Percentiles rank a stretch among this genome's conserved stretches.
Conservation (phyloP, 768 basidiomycete genomes). For the Punctularia strigosozonata region DNA sequence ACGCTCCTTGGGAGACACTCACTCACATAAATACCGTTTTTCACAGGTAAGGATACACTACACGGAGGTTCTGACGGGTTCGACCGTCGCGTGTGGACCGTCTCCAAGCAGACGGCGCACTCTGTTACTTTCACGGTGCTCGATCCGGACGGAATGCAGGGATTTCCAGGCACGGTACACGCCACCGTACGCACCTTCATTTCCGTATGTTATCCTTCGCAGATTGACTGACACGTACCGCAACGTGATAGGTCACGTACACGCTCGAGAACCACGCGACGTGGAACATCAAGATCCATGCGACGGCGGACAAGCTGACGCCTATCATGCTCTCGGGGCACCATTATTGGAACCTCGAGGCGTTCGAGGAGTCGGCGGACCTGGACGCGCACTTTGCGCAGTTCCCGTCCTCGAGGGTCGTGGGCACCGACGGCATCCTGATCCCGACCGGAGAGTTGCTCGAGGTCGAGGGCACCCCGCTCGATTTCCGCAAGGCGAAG, state of each 20-base stretch:
- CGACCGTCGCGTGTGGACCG: constrained; percentile 30
- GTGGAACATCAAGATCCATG: constrained; percentile 26
- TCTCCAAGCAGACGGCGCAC: constrained; percentile 18
- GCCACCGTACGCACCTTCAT: constrained; percentile 15
- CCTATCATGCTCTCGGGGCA: constrained; percentile 34
- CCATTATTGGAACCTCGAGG: constrained; percentile 35
- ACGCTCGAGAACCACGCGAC: constrained; percentile 23
- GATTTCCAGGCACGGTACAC: constrained; percentile 33
- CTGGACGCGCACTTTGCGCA: constrained; percentile 24
- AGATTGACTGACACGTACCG: not conserved
- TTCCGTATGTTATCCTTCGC: not conserved
- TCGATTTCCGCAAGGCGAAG: constrained; percentile 32
- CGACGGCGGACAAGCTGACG: constrained; percentile 24
- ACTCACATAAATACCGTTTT: not conserved
- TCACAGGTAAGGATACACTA: constrained; percentile 28
- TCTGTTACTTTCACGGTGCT: constrained; percentile 30
- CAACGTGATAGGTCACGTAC: constrained; percentile 17
- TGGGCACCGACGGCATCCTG: constrained; percentile 26
- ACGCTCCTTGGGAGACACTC: not conserved
- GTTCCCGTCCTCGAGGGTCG: constrained; percentile 24
- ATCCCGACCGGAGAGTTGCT: constrained; percentile 29
- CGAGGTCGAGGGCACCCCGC: constrained; percentile 23
- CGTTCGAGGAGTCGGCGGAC: constrained; percentile 29
- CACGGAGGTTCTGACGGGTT: constrained; percentile 36
- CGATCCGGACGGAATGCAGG: constrained; percentile 31